These are phyloP conservation scores for Rhizopogon salebrosus DNA, from an alignment of 768 basidiomycete species.

Conservation along the genomic window DNA sequence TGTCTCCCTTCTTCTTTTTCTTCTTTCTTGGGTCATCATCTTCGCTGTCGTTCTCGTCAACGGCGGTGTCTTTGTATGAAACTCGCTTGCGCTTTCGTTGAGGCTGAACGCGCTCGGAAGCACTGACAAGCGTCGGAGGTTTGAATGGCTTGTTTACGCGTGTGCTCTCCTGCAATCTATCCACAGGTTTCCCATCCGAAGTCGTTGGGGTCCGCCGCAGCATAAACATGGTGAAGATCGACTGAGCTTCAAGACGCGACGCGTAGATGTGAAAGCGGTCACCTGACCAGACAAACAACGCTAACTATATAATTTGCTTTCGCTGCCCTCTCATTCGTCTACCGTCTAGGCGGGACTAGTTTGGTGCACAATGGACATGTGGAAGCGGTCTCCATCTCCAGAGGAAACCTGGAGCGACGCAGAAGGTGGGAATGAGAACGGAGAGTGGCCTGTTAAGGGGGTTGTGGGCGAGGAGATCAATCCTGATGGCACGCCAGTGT, in stretches of 20 bases:
- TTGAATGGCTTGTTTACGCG: conserved; percentile 82
- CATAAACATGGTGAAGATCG: conserved; percentile 38
- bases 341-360: background rate
- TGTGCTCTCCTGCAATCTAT: conserved; percentile 65
- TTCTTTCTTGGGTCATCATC: conserved; percentile 42
- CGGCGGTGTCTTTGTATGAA: conserved; percentile 73
- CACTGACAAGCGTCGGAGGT: conserved; percentile 47
- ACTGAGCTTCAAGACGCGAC: background rate
- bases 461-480: conserved; percentile 28
- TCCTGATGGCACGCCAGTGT: conserved; percentile 25
- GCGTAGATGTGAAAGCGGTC: conserved; percentile 8
- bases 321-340: background rate
- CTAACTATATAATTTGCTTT: background rate
- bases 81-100: conserved; percentile 83
- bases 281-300: conserved; percentile 16
- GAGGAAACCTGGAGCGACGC: conserved; percentile 28
- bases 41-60: conserved; percentile 54
- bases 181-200: conserved; percentile 60
- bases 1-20: conserved; percentile 62
- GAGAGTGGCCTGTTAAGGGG: conserved; percentile 24
- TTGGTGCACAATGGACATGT: conserved; percentile 10
- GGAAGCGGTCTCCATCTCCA: conserved; percentile 26
- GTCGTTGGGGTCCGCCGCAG: conserved; percentile 66
- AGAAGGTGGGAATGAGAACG: conserved; percentile 24
- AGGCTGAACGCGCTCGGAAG: conserved; percentile 52